Conservation (phyloP, 108 stramenopile species). For the Hondaea fermentalgiana region DNA sequence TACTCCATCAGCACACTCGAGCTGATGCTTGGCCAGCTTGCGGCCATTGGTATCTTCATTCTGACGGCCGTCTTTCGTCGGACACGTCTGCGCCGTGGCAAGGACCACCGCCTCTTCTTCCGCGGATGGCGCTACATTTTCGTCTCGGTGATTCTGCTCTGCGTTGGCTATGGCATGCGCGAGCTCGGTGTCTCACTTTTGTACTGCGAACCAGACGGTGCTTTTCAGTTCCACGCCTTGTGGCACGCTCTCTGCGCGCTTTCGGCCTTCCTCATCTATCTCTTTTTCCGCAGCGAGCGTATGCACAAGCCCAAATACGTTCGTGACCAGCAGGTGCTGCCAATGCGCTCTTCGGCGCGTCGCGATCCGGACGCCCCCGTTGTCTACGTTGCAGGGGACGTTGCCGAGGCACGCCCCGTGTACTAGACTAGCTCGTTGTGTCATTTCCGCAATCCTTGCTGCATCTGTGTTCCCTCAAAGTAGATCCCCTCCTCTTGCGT, state of each 20-base stretch:
- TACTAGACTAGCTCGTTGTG: too few relatives aligned
- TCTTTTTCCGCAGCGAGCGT: background rate
- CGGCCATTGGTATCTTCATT: background rate
- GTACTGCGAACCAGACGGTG: background rate
- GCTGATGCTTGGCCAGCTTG: background rate
- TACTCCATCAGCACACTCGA: background rate
- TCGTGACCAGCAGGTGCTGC: background rate
- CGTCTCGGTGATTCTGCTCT: background rate
- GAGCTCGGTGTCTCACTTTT: background rate
- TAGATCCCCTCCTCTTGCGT: too few relatives aligned
- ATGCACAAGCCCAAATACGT: background rate
- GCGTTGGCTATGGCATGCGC: background rate
- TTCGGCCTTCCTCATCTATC: background rate
- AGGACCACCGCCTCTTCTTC: background rate
- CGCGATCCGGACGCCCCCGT: background rate
- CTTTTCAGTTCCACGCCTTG: background rate
- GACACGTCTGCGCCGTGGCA: background rate
- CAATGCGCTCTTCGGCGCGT: background rate
- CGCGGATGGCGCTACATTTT: background rate
- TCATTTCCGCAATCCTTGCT: too few relatives aligned
- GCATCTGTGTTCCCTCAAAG: too few relatives aligned
- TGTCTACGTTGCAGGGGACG: background rate
- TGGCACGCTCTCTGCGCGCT: background rate
- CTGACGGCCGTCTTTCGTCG: background rate
- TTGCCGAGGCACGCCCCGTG: too few relatives aligned